Conservation (phyloP, 148 eudicot species). For the Pouteria glomerata region DNA sequence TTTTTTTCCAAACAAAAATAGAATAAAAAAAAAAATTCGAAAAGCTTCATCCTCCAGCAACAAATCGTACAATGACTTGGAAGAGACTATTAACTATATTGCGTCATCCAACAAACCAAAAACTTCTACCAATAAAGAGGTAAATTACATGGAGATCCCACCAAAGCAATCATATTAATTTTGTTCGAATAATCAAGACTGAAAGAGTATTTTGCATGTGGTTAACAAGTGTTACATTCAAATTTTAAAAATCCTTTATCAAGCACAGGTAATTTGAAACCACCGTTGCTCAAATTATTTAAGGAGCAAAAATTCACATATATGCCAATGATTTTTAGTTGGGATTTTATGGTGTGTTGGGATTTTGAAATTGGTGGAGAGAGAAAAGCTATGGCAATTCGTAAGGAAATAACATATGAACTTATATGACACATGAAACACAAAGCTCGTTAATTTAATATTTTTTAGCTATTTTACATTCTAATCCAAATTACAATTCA, state of each 20-base stretch:
- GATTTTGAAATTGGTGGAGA: no score
- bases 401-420: no score
- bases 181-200: not conserved
- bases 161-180: not conserved
- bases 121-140: not conserved
- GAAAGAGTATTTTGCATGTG: not conserved
- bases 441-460: no score
- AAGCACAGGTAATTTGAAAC: not conserved
- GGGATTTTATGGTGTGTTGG: not conserved
- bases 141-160: not conserved
- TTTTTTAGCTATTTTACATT: no score
- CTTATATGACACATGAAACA: no score
- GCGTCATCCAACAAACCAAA: not conserved
- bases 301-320: not conserved
- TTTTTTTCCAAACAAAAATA: no score
- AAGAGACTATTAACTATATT: not conserved
- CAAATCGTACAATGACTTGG: no score
- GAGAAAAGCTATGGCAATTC: no score
- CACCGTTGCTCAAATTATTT: not conserved
- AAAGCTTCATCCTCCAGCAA: slow-evolving; percentile 5
- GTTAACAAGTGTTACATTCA: not conserved
- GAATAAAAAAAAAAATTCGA: not conserved
- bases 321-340: slow-evolving; percentile 5
- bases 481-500: no score
- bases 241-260: not conserved